Base-by-base conservation (phyloP, 1,284 basidiomycete species). In the Exsudoporus floridanus region DNA sequence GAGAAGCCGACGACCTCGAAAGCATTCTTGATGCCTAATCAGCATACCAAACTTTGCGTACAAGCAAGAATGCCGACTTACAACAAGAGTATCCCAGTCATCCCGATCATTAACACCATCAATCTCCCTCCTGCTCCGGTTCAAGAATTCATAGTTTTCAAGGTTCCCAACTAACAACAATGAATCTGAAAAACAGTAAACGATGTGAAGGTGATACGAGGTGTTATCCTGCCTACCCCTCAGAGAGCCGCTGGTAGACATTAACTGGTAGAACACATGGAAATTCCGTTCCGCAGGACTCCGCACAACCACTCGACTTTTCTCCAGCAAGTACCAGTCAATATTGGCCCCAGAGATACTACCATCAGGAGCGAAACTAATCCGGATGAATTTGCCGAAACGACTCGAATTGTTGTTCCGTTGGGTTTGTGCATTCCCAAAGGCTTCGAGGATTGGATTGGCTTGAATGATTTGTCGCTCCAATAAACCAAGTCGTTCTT, bases 391-490 rank as follows among this genome's bases (percentile, higher is more conserved):
- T 74, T 99, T 99, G 25, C 94, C 92, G 70, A 98, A 99, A 41
- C 97, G 91, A 81, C 92, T 95, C 8, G 97, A 99, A 68, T 99
- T 99, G 74, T 99, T 98, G 70, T 99, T 99, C 44, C 96, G 79
- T 72, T 98, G 92, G 0, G 97, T 99, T 71, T 99, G 97, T 5
- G 97, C 97, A 69, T 99, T 99, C 23, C 97, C 97, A 63, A 99
- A 99, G 4, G 97, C 92, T 72, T 99, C 97, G 5, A 99, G 78
- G 53, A 99, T 94, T 0, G 97, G 97, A 66, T 99, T 99, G 19
- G 96, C 96, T 70, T 98, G 95, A 19, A 99, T 79, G 57, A 99
- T 99, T 72, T 99, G 97, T 25, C 92, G 84, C 71, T 99, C 97
- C 16, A 99, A 80, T 19, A 98, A 78, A 39, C 96, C 96, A 1